These are phyloP conservation scores for Xanthoparmelia taractica DNA, from an alignment of 495 filamentous ascomycete species.

Conservation along the genomic window DNA sequence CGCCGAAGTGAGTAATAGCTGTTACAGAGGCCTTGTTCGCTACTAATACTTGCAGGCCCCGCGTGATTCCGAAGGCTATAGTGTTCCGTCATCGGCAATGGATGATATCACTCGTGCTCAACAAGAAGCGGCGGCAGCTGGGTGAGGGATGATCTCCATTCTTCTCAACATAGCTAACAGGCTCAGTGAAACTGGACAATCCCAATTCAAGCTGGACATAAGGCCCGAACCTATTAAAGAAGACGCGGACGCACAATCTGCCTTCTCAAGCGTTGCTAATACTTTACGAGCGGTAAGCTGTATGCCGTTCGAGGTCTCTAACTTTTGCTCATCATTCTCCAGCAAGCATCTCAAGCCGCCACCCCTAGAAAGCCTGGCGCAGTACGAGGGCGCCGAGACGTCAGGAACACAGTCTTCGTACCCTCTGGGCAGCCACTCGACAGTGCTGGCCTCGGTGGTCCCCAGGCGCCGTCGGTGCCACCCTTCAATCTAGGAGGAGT, in stretches of 20 bases:
- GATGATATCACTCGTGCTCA: conserved; percentile 82
- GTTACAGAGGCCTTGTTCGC: background rate
- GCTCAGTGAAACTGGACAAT: conserved; percentile 49
- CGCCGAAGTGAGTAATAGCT: conserved; percentile 15
- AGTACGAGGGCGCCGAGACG: conserved; percentile 80
- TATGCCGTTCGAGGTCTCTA: background rate
- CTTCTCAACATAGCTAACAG: conserved; percentile 20
- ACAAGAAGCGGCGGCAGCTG: conserved; percentile 60
- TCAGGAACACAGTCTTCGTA: conserved; percentile 79
- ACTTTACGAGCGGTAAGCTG: conserved; percentile 59
- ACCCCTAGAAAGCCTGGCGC: conserved; percentile 63
- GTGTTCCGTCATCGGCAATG: conserved; percentile 54
- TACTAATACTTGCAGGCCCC: conserved; percentile 33
- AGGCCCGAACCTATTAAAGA: conserved; percentile 87
- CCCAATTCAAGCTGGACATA: conserved; percentile 83
- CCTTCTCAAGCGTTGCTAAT: conserved; percentile 85
- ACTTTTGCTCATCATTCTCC: conserved; percentile 28
- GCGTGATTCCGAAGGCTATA: conserved; percentile 57
- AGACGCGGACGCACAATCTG: conserved; percentile 79
- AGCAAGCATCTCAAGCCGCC: conserved; percentile 50
- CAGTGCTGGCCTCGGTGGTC: conserved; percentile 28
- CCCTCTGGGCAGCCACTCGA: conserved; percentile 41
- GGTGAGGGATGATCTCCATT: conserved; percentile 25
- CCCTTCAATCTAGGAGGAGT: conserved; percentile 38
- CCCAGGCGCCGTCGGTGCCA: conserved; percentile 33